Evolutionary conservation across 352 stramenopile genomes (phyloP), one percentile per base, ranked within the genome.

Genomic region (Halophytophthora polymorphica): DNA sequence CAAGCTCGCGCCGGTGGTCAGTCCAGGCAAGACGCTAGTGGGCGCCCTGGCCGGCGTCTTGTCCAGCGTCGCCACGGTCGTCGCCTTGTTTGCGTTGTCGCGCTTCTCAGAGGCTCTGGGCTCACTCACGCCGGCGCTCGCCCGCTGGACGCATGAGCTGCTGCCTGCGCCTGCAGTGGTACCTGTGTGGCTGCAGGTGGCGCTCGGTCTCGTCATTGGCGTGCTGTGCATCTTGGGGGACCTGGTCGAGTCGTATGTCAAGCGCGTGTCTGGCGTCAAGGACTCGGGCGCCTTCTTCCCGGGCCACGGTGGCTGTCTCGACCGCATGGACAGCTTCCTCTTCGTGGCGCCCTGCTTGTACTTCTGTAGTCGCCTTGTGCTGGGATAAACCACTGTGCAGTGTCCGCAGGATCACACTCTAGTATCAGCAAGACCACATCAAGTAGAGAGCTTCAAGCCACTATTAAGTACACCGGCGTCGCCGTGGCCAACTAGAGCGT

Each of bases 281-380:
- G 79, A 89, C 63, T 89, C 77, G 18, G 79, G 81, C 15, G 23
- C 62, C 25, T 76, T 91, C 46, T 89, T 91, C 42, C 81, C 81
- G 2, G 81, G 81, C 33, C 81, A 91, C 46, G 81, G 81, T 35
- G 81, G 81, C 15, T 86, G 73, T 50, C 81, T 91, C 31, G 81
- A 91, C 44, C 81, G 81, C 56, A 87, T 89, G 76, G 77, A 89
- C 53, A 89, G 77, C 60, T 77, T 91, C 21, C 64, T 91, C 17
- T 78, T 91, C 40, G 69, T 83, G 7, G 77, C 75, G 41, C 81
- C 73, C 8, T 76, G 55, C 29, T 64, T 91, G 45, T 83, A 79
- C 50, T 86, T 79, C 64, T 84, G 74, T 56, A 69, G 50, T 28
- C 33, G 52, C 18, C 56, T 75, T 42, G 47, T 50, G 33, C 46